phyloP scores from a whole-genome alignment of 202 grass and related monocot genomes.

The Zoysia matrella region DNA sequence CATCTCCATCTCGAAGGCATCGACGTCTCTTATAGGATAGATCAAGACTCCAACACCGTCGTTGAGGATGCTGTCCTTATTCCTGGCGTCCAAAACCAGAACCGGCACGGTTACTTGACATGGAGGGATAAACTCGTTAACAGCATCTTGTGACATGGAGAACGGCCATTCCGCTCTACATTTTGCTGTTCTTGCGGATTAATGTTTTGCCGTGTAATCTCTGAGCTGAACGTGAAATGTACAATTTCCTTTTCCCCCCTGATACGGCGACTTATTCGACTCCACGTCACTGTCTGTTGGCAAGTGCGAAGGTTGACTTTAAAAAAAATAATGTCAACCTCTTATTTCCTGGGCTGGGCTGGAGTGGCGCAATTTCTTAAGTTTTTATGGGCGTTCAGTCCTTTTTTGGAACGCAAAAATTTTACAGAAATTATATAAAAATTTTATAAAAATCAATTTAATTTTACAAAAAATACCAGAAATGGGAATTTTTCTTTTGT shows the following conservation, averaged over 20 bases:
- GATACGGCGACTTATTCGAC: neutral
- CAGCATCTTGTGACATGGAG: constrained; percentile 13
- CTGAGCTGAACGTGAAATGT: neutral
- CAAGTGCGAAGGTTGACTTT: too few relatives aligned
- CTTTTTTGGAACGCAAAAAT: too few relatives aligned
- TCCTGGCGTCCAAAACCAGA: constrained; percentile 28
- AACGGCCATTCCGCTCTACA: neutral
- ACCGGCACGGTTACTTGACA: constrained; percentile 38
- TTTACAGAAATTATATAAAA: too few relatives aligned
- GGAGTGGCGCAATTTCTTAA: too few relatives aligned
- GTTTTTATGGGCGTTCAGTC: too few relatives aligned
- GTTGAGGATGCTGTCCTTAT: constrained; percentile 59
- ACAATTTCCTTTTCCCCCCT: neutral
- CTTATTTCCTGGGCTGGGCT: too few relatives aligned
- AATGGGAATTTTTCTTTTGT: too few relatives aligned
- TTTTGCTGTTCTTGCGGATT: neutral
- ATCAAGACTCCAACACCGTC: constrained; percentile 55
- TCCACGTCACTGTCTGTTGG: too few relatives aligned
- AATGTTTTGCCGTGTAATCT: neutral
- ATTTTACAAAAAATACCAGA: too few relatives aligned
- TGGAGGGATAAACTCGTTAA: constrained; percentile 50
- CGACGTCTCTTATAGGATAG: constrained; percentile 82
- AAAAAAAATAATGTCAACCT: too few relatives aligned
- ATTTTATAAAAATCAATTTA: too few relatives aligned
- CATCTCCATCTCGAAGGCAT: constrained; percentile 87